Base-by-base conservation (phyloP, 2,329 filamentous ascomycete genomes). In the Catunica adiposa region DNA sequence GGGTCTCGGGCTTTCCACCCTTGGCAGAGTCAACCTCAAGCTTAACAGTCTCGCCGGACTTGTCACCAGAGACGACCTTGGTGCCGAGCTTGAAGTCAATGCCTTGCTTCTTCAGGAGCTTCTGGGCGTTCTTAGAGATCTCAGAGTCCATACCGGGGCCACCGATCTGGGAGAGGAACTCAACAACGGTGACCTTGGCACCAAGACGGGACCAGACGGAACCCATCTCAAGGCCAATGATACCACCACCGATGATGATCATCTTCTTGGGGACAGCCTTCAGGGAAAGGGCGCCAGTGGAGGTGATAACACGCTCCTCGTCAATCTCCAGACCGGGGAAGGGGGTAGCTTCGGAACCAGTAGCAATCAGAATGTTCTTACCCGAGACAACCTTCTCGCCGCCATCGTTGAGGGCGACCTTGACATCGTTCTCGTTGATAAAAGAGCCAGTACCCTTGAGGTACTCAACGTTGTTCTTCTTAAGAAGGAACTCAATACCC, bases 401-500 rank as follows among this genome's bases (percentile, higher is more conserved):
- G 64, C 92, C 92, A 20, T 97, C 90, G 64, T 84, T 80, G 60
- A 96, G 80, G 66, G 85, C 83, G 64, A 98, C 87, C 71, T 88
- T 89, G 71, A 98, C 73, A 64, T 92, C 90, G 73, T 96, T 81
- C 72, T 94, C 86, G 69, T 86, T 86, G 64, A 83, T 78, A 68
- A 97, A 94, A 50, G 86, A 78, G 62, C 84, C 90, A 53, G 87
- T 82, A 63, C 92, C 92, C 77, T 96, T 96, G 74, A 97, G 78
- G 72, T 97, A 98, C 69, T 97, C 89, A 62, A 96, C 92, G 61
- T 88, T 87, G 74, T 98, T 98, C 80, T 98, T 97, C 83, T 97
- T 97, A 73, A 98, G 84, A 61, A 98, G 77, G 69, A 90, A 98
- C 72, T 98, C 92, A 62, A 98, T 86, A 69, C 92, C 92, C 77